phyloP scores from a whole-genome alignment of 352 stramenopile genomes.

The Peronospora farinosa region DNA sequence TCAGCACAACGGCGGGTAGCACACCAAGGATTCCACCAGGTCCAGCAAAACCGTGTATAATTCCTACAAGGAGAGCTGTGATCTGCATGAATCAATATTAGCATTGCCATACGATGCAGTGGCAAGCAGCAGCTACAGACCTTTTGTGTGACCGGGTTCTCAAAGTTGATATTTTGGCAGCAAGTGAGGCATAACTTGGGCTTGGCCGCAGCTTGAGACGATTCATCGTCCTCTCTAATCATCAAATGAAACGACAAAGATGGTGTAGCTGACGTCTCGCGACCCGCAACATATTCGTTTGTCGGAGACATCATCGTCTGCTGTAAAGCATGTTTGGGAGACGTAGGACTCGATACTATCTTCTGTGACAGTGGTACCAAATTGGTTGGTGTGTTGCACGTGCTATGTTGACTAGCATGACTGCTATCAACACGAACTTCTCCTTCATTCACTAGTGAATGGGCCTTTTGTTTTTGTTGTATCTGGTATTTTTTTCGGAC shows the following conservation, averaged over 20 bases:
- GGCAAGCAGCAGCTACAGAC: conserved; percentile 2
- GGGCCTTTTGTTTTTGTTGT: conserved; percentile 35
- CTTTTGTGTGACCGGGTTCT: conserved; percentile 48
- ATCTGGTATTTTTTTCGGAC: conserved; percentile 46
- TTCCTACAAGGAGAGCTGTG: conserved; percentile 72
- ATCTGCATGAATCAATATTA: conserved; percentile 25
- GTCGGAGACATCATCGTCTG: conserved; percentile 1
- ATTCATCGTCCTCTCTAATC: conserved; percentile 12
- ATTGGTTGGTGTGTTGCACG: conserved; percentile 12
- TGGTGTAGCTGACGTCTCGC: conserved; percentile 11
- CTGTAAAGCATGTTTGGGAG: neutral
- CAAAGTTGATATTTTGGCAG: conserved; percentile 33
- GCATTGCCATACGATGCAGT: neutral
- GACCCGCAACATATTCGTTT: neutral
- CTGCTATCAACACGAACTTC: neutral
- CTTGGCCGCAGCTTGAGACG: conserved; percentile 4
- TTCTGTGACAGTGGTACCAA: conserved; percentile 21
- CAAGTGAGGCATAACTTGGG: conserved; percentile 22
- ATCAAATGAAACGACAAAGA: conserved; percentile 24
- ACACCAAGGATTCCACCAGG: conserved; percentile 80
- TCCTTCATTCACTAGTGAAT: conserved; percentile 7
- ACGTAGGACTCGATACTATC: conserved; percentile 9
- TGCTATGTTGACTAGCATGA: conserved; percentile 11
- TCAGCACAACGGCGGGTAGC: conserved; percentile 51
- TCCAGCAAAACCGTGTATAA: conserved; percentile 85